Evolutionary conservation across 139 green algal genomes (phyloP).

Genomic region (Eudorina sp.): DNA sequence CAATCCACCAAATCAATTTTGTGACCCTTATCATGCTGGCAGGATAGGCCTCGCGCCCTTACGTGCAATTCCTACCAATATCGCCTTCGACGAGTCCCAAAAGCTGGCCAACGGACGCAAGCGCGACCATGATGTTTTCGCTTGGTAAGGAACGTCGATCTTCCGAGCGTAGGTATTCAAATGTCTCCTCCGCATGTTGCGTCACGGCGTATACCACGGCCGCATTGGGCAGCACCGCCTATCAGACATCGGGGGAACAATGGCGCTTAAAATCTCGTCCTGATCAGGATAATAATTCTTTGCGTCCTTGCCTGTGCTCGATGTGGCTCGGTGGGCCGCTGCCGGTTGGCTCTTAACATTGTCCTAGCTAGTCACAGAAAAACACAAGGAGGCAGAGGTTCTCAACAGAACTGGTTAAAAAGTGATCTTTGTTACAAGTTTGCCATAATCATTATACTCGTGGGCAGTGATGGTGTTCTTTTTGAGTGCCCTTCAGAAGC

Average conservation of each 20-base stretch:
- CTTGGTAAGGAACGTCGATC: not conserved
- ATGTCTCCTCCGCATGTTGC: constrained; percentile 30
- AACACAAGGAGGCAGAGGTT: too few species aligned
- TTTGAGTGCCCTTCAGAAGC: too few species aligned
- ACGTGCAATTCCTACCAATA: constrained; percentile 14
- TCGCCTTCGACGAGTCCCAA: not conserved
- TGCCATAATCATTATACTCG: too few species aligned
- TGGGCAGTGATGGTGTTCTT: too few species aligned
- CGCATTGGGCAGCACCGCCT: constrained; percentile 11
- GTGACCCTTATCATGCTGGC: too few species aligned
- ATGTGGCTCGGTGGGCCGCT: not conserved
- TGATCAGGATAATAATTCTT: not conserved
- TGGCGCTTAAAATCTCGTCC: not conserved
- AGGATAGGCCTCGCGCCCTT: too few species aligned
- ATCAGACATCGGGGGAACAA: not conserved
- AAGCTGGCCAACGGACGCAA: constrained; percentile 1
- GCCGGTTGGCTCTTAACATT: not conserved
- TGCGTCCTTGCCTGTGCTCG: not conserved
- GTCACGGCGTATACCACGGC: constrained; percentile 26
- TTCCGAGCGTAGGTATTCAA: not conserved
- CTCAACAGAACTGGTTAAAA: too few species aligned
- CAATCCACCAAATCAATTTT: too few species aligned
- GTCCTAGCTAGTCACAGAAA: not conserved
- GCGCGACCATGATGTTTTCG: not conserved
- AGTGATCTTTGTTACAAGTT: too few species aligned